These are phyloP conservation scores for Breviolum minutum DNA, from an alignment of 73 alveolate species.

Conservation along the genomic window DNA sequence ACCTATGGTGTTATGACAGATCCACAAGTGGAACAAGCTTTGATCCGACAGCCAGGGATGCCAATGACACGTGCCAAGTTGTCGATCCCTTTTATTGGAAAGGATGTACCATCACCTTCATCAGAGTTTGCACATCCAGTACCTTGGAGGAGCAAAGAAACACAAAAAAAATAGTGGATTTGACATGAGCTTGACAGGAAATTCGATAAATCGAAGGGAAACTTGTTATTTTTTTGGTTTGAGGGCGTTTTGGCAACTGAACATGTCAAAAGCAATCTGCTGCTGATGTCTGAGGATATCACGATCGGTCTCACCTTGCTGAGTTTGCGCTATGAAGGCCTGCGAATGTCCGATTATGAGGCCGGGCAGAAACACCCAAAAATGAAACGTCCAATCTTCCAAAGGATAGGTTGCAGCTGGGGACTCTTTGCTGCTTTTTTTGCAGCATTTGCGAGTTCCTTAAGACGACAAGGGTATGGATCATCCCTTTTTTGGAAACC, in stretches of 20 bases:
- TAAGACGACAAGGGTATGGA: background rate
- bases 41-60: conserved; percentile 91
- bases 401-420: background rate
- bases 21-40: conserved; percentile 76
- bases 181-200: background rate
- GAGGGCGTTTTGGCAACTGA: background rate
- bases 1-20: conserved; percentile 93
- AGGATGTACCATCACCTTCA: conserved; percentile 84
- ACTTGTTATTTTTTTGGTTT: background rate
- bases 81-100: conserved; percentile 89
- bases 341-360: conserved; percentile 84
- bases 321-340: conserved; percentile 84
- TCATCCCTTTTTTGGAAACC: no score
- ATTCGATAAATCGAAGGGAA: background rate
- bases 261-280: background rate
- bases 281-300: conserved; percentile 30
- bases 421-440: background rate
- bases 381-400: background rate
- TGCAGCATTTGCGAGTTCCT: background rate
- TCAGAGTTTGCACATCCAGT: conserved; percentile 87
- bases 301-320: conserved; percentile 80
- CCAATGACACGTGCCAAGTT: conserved; percentile 94
- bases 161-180: no score
- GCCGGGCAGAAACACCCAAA: background rate
- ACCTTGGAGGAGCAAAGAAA: background rate